These are phyloP conservation scores for Schoenoplectus tabernaemontani DNA, from an alignment of 202 grass and related monocot species.

Conservation along the genomic window DNA sequence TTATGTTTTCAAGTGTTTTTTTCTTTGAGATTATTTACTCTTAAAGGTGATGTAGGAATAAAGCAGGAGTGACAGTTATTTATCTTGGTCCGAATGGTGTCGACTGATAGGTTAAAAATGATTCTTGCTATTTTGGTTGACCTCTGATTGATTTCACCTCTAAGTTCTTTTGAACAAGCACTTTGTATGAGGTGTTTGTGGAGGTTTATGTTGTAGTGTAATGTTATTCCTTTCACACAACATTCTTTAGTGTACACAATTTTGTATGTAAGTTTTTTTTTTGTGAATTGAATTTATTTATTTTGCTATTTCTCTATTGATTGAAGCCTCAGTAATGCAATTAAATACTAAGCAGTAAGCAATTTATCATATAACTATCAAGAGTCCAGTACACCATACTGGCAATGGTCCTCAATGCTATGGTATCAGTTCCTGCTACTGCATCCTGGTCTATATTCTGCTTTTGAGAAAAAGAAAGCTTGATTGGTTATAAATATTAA, in stretches of 20 bases:
- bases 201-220: constrained; percentile 5
- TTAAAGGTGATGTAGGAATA: background rate
- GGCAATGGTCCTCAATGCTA: too few species aligned
- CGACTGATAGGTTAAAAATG: background rate
- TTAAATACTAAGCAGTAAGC: background rate
- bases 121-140: background rate
- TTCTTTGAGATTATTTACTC: background rate
- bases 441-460: background rate
- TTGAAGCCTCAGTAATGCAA: background rate
- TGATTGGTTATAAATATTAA: background rate
- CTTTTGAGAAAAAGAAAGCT: background rate
- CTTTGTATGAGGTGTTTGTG: background rate
- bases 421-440: background rate
- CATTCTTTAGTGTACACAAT: constrained; percentile 6
- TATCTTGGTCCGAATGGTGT: background rate
- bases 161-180: background rate
- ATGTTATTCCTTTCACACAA: background rate
- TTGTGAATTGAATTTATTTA: background rate
- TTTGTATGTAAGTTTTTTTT: background rate
- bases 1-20: background rate
- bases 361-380: background rate
- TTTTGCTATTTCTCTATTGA: background rate
- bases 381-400: too few species aligned
- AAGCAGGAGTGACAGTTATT: background rate
- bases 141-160: background rate